A percentile compares a stretch with the other conserved stretches of the same genome.
Conservation (phyloP, 768 basidiomycete genomes). For the Trametopsis cervina region DNA sequence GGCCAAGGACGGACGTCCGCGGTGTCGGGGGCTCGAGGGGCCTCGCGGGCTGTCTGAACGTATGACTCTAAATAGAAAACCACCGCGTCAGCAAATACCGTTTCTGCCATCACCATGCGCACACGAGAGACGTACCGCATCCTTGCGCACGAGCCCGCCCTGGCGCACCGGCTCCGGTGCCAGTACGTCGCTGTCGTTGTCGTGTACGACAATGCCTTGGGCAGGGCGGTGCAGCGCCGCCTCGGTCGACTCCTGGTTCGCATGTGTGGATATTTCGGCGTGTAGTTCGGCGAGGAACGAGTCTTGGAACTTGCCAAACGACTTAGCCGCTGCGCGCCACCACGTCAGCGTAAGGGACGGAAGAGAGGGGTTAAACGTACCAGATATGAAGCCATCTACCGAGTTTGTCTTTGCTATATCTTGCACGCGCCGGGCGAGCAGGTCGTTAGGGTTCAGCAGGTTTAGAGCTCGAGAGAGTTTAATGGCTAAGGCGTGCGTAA, state of each 20-base stretch:
- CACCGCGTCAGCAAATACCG: slow-evolving; percentile 7
- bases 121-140: slow-evolving; percentile 37
- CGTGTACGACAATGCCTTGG: slow-evolving; percentile 70
- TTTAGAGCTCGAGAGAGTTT: slow-evolving; percentile 79
- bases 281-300: slow-evolving; percentile 74
- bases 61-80: slow-evolving; percentile 81
- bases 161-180: slow-evolving; percentile 71
- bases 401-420: slow-evolving; percentile 72
- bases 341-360: not conserved
- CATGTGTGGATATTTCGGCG: slow-evolving; percentile 69
- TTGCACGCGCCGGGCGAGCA: slow-evolving; percentile 71
- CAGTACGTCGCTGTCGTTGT: slow-evolving; percentile 75
- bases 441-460: slow-evolving; percentile 74
- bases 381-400: slow-evolving; percentile 58
- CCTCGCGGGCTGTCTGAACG: slow-evolving; percentile 70
- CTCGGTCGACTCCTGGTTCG: slow-evolving; percentile 54
- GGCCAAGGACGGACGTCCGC: slow-evolving; percentile 72
- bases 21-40: slow-evolving; percentile 74
- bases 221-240: slow-evolving; percentile 43
- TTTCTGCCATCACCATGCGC: not conserved
- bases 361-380: slow-evolving; percentile 29
- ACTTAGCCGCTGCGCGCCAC: slow-evolving; percentile 47
- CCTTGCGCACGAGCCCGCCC: slow-evolving; percentile 72
- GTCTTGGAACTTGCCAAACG: slow-evolving; percentile 84
- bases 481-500: slow-evolving; percentile 65